Conservation (phyloP, 805 yeast genomes). For the Candida koratica region DNA sequence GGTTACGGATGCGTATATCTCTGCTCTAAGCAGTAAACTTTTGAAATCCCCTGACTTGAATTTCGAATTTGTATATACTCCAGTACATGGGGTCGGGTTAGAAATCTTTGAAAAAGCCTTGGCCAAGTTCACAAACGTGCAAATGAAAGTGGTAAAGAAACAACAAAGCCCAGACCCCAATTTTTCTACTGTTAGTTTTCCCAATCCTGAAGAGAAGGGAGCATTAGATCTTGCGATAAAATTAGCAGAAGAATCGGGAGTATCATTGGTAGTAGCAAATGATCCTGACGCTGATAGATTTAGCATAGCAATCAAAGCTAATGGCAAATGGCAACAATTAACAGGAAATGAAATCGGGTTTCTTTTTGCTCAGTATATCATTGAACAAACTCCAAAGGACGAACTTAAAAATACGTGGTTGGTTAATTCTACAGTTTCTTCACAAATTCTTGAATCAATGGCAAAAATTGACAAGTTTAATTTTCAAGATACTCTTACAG, state of each 20-base stretch:
- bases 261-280: conserved; percentile 70
- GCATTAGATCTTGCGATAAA: conserved; percentile 72
- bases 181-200: conserved; percentile 82
- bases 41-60: conserved; percentile 22
- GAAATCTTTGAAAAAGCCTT: conserved; percentile 50
- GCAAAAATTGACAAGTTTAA: conserved; percentile 59
- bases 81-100: conserved; percentile 93
- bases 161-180: conserved; percentile 80
- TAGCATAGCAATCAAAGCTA: conserved; percentile 62
- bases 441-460: conserved; percentile 71
- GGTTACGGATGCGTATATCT: conserved; percentile 40
- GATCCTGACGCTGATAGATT: conserved; percentile 98
- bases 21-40: conserved; percentile 24
- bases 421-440: conserved; percentile 88
- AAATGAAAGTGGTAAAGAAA: conserved; percentile 23
- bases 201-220: conserved; percentile 95
- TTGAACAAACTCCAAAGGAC: conserved; percentile 29
- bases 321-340: conserved; percentile 65
- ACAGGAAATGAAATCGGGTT: conserved; percentile 91
- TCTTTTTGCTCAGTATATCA: conserved; percentile 66
- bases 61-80: conserved; percentile 73
- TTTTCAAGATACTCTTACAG: conserved; percentile 82
- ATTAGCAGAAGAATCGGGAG: conserved; percentile 50
- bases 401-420: conserved; percentile 45
- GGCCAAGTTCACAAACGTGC: conserved; percentile 36